Evolutionary conservation across 139 green algal species (phyloP).

Genomic region (Picocystis salinarum): DNA sequence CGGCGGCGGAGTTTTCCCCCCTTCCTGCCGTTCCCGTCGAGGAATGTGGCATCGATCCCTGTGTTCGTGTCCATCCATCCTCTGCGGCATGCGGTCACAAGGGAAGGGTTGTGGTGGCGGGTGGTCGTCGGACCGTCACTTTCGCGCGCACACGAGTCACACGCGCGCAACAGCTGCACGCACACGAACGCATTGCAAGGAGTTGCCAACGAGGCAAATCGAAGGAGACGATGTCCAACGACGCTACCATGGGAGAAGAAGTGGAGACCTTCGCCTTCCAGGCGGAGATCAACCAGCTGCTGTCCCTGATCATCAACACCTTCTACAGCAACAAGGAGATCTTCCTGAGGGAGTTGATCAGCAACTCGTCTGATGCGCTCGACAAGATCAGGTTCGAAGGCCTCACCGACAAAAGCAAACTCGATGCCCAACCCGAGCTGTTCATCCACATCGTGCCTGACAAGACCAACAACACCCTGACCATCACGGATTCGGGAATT

Average conservation of each 20-base stretch:
- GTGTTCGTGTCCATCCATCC: no score
- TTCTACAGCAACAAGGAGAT: slow-evolving; percentile 96
- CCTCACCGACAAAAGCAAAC: slow-evolving; percentile 91
- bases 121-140: no score
- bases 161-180: no score
- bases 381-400: slow-evolving; percentile 97
- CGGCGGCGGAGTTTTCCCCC: no score
- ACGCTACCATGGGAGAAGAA: slow-evolving; percentile 13
- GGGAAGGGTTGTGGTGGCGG: no score
- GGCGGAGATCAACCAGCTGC: slow-evolving; percentile 99
- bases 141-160: no score
- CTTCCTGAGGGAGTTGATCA: slow-evolving; percentile 93
- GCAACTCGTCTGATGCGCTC: slow-evolving; percentile 82
- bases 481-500: slow-evolving; percentile 73
- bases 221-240: no score
- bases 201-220: no score
- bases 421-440: slow-evolving; percentile 79
- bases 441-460: slow-evolving; percentile 92
- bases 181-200: no score
- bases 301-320: slow-evolving; percentile 98
- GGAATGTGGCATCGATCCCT: no score
- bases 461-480: slow-evolving; percentile 92
- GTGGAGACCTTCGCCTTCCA: slow-evolving; percentile 68
- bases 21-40: no score
- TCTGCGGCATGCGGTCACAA: no score